Base-by-base conservation (phyloP, 169 alveolate genomes). In the Cryptosporidium meleagridis region DNA sequence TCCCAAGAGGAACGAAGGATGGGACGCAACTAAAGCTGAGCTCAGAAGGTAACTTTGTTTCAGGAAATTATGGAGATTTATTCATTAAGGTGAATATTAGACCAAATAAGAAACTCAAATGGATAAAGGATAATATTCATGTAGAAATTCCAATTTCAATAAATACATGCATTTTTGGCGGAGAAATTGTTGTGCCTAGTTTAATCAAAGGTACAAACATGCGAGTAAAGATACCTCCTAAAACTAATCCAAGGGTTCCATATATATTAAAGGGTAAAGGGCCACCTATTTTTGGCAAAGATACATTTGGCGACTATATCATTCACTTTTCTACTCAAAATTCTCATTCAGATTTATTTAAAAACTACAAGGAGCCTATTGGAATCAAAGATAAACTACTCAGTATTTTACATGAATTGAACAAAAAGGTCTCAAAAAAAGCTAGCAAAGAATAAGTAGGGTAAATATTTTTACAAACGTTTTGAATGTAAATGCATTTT, bases 91-190 rank as follows among this genome's bases (percentile, higher is more conserved):
- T 95, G 62, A 93, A 94, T 87, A 94, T 95, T 48, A 94, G 91
- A 67, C 96, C 97, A 5, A 97, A 95, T 91, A 86, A 87, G 39
- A 70, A 85, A 23, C 93, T 95, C 80, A 95, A 94, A 73, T 95
- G 97, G 97, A 84, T 95, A 29, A 97, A 95, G 80, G 97, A 95
- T 55, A 96, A 95, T 87, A 91, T 95, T 23, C 96, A 95, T 93
- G 95, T 95, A n/a, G 92, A 94, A 87, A 94, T 95, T 21, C 96
- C 97, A 6, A 71, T 95, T 73, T 87, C 97, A 58, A 86, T 94
- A 39, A 94, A 95, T 48, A 59, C 59, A 70, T 94, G 96, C 41
- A 84, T 95, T 31, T 75, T 94, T 33, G 98, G 98, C 0, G 98
- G 97, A n/a, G 85, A 87, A 48, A 94, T 95, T 51, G 84, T 75